Evolutionary conservation across 2,329 filamentous ascomycete genomes (phyloP).

Genomic region (Pseudopyrenochaeta lycopersici): DNA sequence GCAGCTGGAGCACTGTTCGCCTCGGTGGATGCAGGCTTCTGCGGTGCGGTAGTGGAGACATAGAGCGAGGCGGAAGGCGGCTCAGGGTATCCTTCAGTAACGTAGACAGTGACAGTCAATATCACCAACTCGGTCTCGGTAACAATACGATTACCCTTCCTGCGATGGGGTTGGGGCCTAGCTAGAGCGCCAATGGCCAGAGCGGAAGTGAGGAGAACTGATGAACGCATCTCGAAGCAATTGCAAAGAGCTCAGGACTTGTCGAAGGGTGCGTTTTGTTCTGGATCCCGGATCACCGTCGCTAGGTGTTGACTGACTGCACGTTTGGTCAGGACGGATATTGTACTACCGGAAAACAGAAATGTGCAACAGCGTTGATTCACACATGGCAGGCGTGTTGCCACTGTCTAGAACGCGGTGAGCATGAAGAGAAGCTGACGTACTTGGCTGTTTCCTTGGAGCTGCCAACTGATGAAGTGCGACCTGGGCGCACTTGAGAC

Average conservation of each 20-base stretch:
- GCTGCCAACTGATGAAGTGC: constrained; percentile 13
- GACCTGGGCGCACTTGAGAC: constrained; percentile 24
- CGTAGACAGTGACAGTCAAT: constrained; percentile 29
- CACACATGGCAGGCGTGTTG: constrained; percentile 9
- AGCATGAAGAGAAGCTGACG: constrained; percentile 8
- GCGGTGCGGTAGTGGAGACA: constrained; percentile 1
- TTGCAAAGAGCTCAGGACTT: constrained; percentile 9
- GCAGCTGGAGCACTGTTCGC: background rate
- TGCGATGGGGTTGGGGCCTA: constrained; percentile 23
- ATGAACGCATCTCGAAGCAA: constrained; percentile 38
- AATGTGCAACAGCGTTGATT: constrained; percentile 1
- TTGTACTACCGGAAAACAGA: background rate
- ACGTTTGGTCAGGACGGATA: constrained; percentile 14
- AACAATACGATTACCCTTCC: constrained; percentile 26
- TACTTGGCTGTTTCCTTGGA: constrained; percentile 18
- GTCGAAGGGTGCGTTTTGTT: constrained; percentile 5
- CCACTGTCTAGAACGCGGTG: constrained; percentile 4
- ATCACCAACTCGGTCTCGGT: constrained; percentile 31
- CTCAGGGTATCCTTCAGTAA: constrained; percentile 6
- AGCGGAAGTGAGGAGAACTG: constrained; percentile 32
- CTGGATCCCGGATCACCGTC: constrained; percentile 19
- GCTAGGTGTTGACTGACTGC: constrained; percentile 15
- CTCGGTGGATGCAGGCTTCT: background rate
- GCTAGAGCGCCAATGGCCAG: constrained; percentile 38
- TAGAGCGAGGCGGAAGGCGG: constrained; percentile 5